Base-by-base conservation (phyloP, 495 filamentous ascomycete genomes). In the Daldinia caldariorum region DNA sequence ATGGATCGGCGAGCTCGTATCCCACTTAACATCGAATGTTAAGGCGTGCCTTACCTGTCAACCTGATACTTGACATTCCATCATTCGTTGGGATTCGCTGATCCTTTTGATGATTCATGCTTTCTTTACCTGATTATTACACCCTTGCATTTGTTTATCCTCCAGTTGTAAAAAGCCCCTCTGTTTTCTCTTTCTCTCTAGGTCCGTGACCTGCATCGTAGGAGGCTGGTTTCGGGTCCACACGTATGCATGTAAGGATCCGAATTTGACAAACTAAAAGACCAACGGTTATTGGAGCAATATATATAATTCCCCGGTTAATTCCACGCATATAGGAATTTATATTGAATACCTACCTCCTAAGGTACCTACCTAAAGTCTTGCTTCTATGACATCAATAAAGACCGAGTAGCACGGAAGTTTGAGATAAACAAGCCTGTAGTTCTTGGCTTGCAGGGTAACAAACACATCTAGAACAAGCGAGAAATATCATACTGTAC, bases 111-210 rank as follows among this genome's bases (percentile, higher is more conserved):
- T 47, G 18, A 16, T 47, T 47, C 22, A 20, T 12, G 0, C 9
- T 47, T 47, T 12, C 9, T 47, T 47, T 12, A 20, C 38, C 10
- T n/a, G n/a, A n/a, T 47, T 4, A 12, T 22, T 22, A 3, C 16
- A 22, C 18, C 43, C 43, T 47, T 47, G 43, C 43, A 47, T 47
- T 47, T 47, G 43, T 47, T 47, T 47, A 47, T 47, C 18, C 10
- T 22, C 18, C 43, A 47, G 43, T 47, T 47, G 18, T 47, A 47
- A 47, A 47, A 47, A 47, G 7, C 43, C 43, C 43, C 43, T 47
- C 37, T 39, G 1, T 26, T 26, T 26, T 26, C 26, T 26, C 26
- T 26, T 37, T 12, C 37, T 39, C 43, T 22, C 16, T 18, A n/a
- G 43, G 18, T 9, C 43, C 43, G 20, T 47, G 18, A 20, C 20